Evolutionary conservation across 306 rosid species (phyloP).

Genomic region (Abrus precatorius): DNA sequence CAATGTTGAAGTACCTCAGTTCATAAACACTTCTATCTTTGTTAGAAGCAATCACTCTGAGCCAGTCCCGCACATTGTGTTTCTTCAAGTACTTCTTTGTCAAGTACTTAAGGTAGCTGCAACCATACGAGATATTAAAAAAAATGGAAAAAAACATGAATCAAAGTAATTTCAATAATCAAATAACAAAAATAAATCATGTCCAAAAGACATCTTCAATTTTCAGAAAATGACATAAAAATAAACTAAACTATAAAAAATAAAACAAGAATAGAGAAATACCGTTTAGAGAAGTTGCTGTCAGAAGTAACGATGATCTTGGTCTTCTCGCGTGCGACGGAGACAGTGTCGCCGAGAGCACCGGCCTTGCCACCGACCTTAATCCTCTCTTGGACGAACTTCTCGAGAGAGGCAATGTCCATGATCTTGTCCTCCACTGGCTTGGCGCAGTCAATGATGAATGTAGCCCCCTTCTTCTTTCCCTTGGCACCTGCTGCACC

Average conservation of each 20-base stretch:
- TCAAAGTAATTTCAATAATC: neutral
- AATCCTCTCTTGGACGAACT: slow-evolving; percentile 89
- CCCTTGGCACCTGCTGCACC: slow-evolving; percentile 75
- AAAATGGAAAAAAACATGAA: too few relatives aligned
- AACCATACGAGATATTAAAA: neutral
- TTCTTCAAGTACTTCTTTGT: slow-evolving; percentile 53
- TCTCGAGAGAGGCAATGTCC: slow-evolving; percentile 93
- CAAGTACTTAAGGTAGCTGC: slow-evolving; percentile 46
- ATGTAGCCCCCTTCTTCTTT: slow-evolving; percentile 81
- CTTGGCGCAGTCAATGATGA: slow-evolving; percentile 87
- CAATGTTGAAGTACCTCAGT: slow-evolving; percentile 53
- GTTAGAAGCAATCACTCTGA: slow-evolving; percentile 51
- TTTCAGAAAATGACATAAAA: too few relatives aligned
- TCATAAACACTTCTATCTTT: slow-evolving; percentile 52
- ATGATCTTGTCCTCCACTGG: slow-evolving; percentile 95
- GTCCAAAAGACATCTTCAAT: too few relatives aligned
- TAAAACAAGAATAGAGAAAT: neutral
- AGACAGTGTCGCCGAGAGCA: slow-evolving; percentile 80
- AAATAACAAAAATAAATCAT: neutral
- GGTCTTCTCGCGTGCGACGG: slow-evolving; percentile 73
- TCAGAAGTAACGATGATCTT: slow-evolving; percentile 79
- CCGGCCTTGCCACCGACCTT: slow-evolving; percentile 95
- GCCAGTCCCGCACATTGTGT: slow-evolving; percentile 50
- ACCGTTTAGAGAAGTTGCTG: slow-evolving; percentile 82
- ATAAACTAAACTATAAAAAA: too few relatives aligned